Evolutionary conservation across 768 basidiomycete genomes (phyloP).

Genomic region (Lactifluus hygrophoroides): DNA sequence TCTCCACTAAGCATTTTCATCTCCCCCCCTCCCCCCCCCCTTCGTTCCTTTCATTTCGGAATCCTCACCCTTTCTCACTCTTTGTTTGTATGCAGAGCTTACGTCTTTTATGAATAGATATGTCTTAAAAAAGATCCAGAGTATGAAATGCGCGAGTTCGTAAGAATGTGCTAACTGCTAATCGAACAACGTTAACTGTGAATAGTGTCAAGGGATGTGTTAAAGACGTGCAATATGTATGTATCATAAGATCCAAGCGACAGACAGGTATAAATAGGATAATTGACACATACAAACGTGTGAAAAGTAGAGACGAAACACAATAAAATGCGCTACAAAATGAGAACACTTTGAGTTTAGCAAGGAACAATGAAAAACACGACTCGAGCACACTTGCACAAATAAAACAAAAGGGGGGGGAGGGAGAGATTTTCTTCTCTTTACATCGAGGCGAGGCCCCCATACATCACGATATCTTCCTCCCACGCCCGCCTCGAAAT

Average conservation of each 20-base stretch:
- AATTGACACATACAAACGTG: not conserved
- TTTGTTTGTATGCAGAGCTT: not conserved
- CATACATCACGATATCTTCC: slow-evolving; percentile 21
- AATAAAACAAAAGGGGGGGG: not conserved
- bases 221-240: not conserved
- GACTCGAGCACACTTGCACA: too few relatives aligned
- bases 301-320: too few relatives aligned
- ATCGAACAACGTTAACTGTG: too few relatives aligned
- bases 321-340: too few relatives aligned
- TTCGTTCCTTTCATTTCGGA: not conserved
- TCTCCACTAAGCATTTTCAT: not conserved
- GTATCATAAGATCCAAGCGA: not conserved
- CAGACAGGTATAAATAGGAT: not conserved
- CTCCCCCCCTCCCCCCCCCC: not conserved
- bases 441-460: slow-evolving; percentile 11
- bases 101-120: slow-evolving; percentile 12
- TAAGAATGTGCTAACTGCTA: not conserved
- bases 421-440: too few relatives aligned
- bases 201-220: too few relatives aligned
- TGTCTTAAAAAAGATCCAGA: not conserved
- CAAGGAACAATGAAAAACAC: too few relatives aligned
- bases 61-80: not conserved
- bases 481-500: slow-evolving; percentile 4
- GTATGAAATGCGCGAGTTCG: not conserved
- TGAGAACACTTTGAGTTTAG: too few relatives aligned